Evolutionary conservation across 495 filamentous ascomycete genomes (phyloP).

Genomic region (Lindgomyces ingoldianus): DNA sequence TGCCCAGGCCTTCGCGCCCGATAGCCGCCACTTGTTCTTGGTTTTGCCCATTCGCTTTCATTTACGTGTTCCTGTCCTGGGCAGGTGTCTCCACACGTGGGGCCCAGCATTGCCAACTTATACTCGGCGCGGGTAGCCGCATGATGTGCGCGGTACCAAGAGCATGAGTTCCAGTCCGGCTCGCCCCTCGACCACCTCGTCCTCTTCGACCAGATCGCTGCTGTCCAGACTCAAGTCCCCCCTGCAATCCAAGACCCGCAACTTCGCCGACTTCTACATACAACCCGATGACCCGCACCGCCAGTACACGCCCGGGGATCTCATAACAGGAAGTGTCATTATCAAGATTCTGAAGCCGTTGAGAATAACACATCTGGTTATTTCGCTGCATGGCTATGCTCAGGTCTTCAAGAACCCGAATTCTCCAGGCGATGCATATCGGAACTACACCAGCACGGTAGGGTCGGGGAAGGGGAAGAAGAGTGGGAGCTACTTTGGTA

Average conservation of each 20-base stretch:
- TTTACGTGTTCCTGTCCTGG: neutral
- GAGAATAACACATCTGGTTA: slow-evolving; percentile 86
- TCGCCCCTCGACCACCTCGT: slow-evolving; percentile 29
- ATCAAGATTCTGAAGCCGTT: slow-evolving; percentile 79
- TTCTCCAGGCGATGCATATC: slow-evolving; percentile 60
- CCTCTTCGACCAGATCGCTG: slow-evolving; percentile 47
- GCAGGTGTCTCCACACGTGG: neutral
- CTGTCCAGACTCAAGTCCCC: slow-evolving; percentile 62
- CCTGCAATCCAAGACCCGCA: slow-evolving; percentile 66
- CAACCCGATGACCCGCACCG: slow-evolving; percentile 83
- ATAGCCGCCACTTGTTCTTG: neutral
- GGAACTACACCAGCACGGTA: slow-evolving; percentile 47
- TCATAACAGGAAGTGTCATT: slow-evolving; percentile 71
- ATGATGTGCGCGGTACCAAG: slow-evolving; percentile 35
- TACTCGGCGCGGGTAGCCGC: slow-evolving; percentile 17
- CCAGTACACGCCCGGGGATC: slow-evolving; percentile 71
- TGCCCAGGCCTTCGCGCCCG: neutral
- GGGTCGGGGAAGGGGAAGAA: slow-evolving; percentile 58
- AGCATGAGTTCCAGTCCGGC: slow-evolving; percentile 43
- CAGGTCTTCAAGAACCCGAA: slow-evolving; percentile 80
- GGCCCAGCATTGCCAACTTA: neutral
- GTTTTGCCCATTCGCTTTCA: neutral
- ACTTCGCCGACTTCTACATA: slow-evolving; percentile 79
- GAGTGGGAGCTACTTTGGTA: slow-evolving; percentile 70
- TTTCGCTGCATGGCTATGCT: slow-evolving; percentile 84